Base-by-base conservation (phyloP, 2,329 filamentous ascomycete species). In the Daldinia sp. region DNA sequence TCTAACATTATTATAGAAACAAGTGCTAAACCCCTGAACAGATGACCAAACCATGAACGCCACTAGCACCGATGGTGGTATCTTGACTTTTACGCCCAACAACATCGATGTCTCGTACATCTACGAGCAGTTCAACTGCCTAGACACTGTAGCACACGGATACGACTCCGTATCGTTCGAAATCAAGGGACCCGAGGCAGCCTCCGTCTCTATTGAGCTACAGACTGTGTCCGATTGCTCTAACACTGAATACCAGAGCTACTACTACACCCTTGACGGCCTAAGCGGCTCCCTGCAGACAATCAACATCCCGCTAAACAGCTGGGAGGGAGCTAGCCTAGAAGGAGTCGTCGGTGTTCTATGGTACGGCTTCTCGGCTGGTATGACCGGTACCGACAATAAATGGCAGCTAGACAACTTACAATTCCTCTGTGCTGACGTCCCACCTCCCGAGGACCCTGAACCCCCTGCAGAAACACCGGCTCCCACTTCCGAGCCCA, bases 261-360 rank as follows among this genome's bases (percentile, higher is more conserved):
- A 77, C 63, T 82, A 76, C 62, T 77, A 75, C 48, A 74, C 76
- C 4, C 69, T 85, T n/a, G 77, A 75, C 43, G 78, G 79, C 19
- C 70, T 87, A 50, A 85, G 81, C 5, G 83, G 83, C 23, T 70
- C 73, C 15, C 78, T 78, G 2, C 81, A 86, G 73, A 83, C 80
- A 4, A 70, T 85, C 59, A 83, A 77, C 4, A 68, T 87, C 17
- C 83, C 83, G 2, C 72, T 86, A 23, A 80, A 75, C 52, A 78
- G 76, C 35, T 87, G 84, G 71, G 57, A 76, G 1, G 80, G 79
- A 3, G 83, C 83, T 19, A 85, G 84, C 64, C 74, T 79, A 48
- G 76, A 83, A 62, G 82, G 82, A 6, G 72, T 84, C 23, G 76
- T 77, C 19, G 79, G 78, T 3, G 69, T 85, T 37, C 76, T 83